Percentiles rank a stretch among this genome's conserved stretches.
phyloP scores from a whole-genome alignment of 345 rosid species.

The Xanthoceras sorbifolium region DNA sequence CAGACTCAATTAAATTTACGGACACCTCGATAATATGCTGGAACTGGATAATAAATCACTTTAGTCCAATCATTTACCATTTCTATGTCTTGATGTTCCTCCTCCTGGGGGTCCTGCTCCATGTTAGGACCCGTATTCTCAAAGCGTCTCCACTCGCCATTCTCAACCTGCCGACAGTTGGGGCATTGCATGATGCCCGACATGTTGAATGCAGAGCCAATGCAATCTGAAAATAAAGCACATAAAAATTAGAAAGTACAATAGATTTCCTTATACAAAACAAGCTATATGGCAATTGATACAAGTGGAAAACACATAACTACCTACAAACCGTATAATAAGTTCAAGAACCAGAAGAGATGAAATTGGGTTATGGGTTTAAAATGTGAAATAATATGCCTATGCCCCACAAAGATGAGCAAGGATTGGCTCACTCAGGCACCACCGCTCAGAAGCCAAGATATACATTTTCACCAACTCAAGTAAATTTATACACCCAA shows the following conservation, averaged over 20 bases:
- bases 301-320: not conserved
- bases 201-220: constrained; percentile 36
- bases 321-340: not conserved
- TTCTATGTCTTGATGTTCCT: not conserved
- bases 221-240: constrained; percentile 26
- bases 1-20: not conserved
- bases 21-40: not conserved
- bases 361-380: too few species aligned
- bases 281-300: not conserved
- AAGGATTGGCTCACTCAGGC: too few species aligned
- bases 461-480: not conserved
- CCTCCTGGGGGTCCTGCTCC: not conserved
- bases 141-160: constrained; percentile 29
- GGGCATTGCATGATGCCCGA: constrained; percentile 33
- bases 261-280: not conserved
- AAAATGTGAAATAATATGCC: not conserved
- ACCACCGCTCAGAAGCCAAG: too few species aligned
- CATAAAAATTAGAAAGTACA: not conserved
- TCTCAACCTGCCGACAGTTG: constrained; percentile 29
- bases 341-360: not conserved
- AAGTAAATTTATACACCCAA: too few species aligned
- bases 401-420: too few species aligned
- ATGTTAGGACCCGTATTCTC: not conserved
- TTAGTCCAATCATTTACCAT: not conserved
- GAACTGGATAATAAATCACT: not conserved